Percentiles rank a stretch among this genome's conserved stretches.
Evolutionary conservation across 163 green algal genomes (phyloP).

Genomic region (Coccomyxa subellipsoidea): DNA sequence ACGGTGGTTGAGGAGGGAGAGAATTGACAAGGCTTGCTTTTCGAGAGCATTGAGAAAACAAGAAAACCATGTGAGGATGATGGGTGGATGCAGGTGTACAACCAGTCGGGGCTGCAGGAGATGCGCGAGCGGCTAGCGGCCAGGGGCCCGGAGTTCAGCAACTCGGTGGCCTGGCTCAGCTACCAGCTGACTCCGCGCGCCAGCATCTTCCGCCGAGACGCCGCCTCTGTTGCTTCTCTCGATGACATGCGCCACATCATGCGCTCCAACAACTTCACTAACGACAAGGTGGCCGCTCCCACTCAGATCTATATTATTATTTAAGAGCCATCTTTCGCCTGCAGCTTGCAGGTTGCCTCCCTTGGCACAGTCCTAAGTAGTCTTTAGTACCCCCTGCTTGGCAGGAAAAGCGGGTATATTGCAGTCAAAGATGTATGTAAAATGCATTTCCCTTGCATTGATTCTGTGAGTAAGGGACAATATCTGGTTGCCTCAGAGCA

Average conservation of each 20-base stretch:
- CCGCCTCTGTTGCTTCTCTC: slow-evolving; percentile 43
- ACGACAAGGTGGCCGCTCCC: slow-evolving; percentile 30
- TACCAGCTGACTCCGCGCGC: slow-evolving; percentile 58
- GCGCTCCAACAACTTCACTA: slow-evolving; percentile 64
- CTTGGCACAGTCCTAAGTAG: too few species aligned
- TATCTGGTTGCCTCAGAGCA: too few species aligned
- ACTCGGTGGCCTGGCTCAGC: slow-evolving; percentile 35
- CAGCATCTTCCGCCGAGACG: slow-evolving; percentile 60
- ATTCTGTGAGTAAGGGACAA: background rate
- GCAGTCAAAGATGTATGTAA: background rate
- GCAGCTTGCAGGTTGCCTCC: background rate
- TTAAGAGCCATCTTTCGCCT: background rate
- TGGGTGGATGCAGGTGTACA: slow-evolving; percentile 32
- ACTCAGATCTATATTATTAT: background rate
- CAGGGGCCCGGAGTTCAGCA: slow-evolving; percentile 29
- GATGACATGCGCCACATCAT: slow-evolving; percentile 58
- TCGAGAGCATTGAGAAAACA: background rate
- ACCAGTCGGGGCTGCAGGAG: slow-evolving; percentile 46
- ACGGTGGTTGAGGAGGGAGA: background rate
- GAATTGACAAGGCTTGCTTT: background rate
- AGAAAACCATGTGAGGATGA: too few species aligned
- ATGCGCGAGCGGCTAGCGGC: slow-evolving; percentile 16
- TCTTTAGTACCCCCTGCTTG: too few species aligned
- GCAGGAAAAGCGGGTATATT: too few species aligned
- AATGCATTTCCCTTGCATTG: background rate